Evolutionary conservation across 2,329 filamentous ascomycete genomes (phyloP).

Genomic region (Aspergillus piperis): DNA sequence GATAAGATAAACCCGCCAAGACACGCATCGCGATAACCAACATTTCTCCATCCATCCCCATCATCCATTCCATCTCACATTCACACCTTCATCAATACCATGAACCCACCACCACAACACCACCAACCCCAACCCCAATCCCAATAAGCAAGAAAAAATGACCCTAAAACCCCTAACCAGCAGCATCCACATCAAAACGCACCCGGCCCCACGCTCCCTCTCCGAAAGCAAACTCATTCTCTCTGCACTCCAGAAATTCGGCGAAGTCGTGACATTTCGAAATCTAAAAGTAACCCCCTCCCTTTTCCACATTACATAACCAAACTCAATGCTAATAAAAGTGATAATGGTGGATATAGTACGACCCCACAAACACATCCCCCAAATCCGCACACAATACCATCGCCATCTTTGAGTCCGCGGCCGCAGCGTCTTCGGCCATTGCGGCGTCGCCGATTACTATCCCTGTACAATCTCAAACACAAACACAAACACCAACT

Average conservation of each 20-base stretch:
- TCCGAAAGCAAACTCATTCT: conserved; percentile 39
- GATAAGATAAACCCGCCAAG: conserved; percentile 3
- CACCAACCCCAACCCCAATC: not conserved
- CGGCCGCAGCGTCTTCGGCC: conserved; percentile 37
- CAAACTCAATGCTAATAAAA: not conserved
- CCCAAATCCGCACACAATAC: conserved; percentile 24
- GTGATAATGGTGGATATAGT: conserved; percentile 23
- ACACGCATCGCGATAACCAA: not conserved
- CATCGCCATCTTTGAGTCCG: conserved; percentile 40
- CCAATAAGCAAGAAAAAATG: conserved; percentile 7
- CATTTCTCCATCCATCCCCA: not conserved
- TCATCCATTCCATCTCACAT: not conserved
- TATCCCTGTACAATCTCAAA: not conserved
- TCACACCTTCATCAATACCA: conserved; percentile 1
- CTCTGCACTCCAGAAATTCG: conserved; percentile 43
- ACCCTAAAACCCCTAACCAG: conserved; percentile 13
- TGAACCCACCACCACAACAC: no score
- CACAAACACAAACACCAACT: no score
- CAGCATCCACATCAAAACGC: conserved; percentile 35
- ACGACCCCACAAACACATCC: conserved; percentile 32
- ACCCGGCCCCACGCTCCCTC: conserved; percentile 31
- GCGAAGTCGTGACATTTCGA: conserved; percentile 42
- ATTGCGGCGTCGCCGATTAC: conserved; percentile 32
- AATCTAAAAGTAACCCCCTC: conserved; percentile 35
- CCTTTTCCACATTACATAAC: no score